Evolutionary conservation across 345 rosid species (phyloP).

Genomic region (Dipteronia sinensis): DNA sequence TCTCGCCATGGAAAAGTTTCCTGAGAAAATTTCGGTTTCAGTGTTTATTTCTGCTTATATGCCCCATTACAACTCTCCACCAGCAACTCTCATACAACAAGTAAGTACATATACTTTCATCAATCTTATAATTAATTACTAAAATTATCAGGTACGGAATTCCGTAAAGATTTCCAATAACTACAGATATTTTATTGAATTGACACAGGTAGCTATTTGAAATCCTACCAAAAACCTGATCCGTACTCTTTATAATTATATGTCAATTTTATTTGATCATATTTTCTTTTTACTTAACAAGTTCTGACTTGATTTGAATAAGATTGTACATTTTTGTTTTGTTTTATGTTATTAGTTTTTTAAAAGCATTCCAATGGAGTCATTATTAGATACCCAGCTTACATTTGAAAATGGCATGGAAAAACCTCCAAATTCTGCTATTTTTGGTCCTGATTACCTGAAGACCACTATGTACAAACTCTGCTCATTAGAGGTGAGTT

Average conservation of each 20-base stretch:
- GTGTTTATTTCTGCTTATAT: conserved; percentile 53
- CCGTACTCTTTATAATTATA: too few relatives aligned
- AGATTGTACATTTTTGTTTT: too few relatives aligned
- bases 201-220: too few relatives aligned
- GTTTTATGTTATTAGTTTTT: conserved; percentile 17
- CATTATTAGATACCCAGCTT: conserved; percentile 18
- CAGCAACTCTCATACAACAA: conserved; percentile 25
- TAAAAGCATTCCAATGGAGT: conserved; percentile 9
- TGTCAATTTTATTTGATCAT: too few relatives aligned
- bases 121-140: too few relatives aligned
- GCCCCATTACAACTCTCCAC: conserved; percentile 40
- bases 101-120: too few relatives aligned
- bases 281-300: too few relatives aligned
- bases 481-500: conserved; percentile 23
- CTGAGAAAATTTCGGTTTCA: conserved; percentile 46
- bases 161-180: too few relatives aligned
- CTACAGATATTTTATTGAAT: too few relatives aligned
- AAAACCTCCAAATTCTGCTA: conserved; percentile 23
- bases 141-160: too few relatives aligned
- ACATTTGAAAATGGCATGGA: conserved; percentile 16
- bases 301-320: too few relatives aligned
- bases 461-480: not conserved
- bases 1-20: conserved; percentile 57
- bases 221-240: too few relatives aligned
- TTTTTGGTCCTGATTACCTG: conserved; percentile 25